Percentiles rank a stretch among this genome's conserved stretches.
Conservation (phyloP, 2,329 filamentous ascomycete species). For the Venturia pyrina region DNA sequence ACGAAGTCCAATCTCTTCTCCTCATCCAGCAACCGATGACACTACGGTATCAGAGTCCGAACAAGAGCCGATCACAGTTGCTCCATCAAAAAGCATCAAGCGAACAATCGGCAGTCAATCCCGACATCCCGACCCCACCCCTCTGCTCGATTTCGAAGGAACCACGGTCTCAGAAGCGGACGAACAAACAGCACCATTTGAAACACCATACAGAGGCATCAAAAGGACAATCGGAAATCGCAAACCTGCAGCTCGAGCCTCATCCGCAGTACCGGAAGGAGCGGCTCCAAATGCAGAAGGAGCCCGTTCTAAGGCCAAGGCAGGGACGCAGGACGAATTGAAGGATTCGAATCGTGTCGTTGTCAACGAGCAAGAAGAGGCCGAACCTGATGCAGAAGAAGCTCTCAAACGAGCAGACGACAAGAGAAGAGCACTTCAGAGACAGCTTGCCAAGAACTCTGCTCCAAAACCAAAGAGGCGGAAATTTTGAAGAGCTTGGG, state of each 20-base stretch:
- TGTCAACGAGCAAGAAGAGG: not conserved
- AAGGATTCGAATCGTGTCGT: not conserved
- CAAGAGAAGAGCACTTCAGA: not conserved
- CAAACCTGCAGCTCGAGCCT: not conserved
- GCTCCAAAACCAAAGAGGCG: conserved; percentile 4
- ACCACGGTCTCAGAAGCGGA: not conserved
- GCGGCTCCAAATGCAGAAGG: not conserved
- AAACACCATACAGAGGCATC: not conserved
- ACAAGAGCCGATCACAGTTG: not conserved
- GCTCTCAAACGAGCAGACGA: not conserved
- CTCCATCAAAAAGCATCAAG: conserved; percentile 1
- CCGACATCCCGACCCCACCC: not conserved
- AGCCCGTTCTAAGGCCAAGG: not conserved
- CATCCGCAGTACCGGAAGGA: not conserved
- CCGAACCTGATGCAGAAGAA: not conserved
- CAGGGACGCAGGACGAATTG: not conserved
- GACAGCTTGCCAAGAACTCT: not conserved
- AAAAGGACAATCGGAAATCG: conserved; percentile 9
- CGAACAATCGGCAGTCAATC: not conserved
- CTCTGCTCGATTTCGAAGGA: not conserved
- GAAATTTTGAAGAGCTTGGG: conserved; percentile 8
- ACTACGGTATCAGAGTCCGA: not conserved
- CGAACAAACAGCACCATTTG: not conserved
- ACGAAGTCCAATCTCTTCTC: not conserved
- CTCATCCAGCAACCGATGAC: not conserved